phyloP scores from a whole-genome alignment of 1,139 yeast genomes.

The Kodamaea sp. region DNA sequence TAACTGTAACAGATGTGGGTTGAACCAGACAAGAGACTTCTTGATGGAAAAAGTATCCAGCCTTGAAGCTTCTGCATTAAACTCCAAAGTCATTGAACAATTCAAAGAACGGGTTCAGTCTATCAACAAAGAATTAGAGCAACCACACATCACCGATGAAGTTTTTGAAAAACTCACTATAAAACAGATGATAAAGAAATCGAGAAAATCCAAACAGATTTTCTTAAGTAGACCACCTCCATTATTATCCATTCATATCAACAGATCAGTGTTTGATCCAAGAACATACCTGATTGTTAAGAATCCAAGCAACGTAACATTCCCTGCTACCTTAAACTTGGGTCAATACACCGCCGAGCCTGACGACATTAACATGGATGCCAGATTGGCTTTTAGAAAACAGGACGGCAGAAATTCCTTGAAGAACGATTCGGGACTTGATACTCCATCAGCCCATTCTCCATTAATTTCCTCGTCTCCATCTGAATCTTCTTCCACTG shows the following conservation, averaged over 20 bases:
- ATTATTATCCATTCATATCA: constrained; percentile 78
- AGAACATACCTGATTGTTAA: constrained; percentile 80
- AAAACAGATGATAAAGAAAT: constrained; percentile 71
- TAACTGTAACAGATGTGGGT: constrained; percentile 88
- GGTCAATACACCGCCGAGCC: constrained; percentile 71
- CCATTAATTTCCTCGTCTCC: constrained; percentile 3
- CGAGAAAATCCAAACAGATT: constrained; percentile 81
- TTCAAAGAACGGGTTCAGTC: constrained; percentile 54
- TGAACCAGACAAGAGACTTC: constrained; percentile 59
- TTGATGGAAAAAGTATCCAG: constrained; percentile 39
- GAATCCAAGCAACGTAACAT: constrained; percentile 78
- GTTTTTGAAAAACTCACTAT: constrained; percentile 73
- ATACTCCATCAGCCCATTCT: constrained; percentile 4
- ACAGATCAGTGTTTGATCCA: constrained; percentile 90
- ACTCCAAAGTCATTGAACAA: constrained; percentile 44
- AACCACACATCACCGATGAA: constrained; percentile 77
- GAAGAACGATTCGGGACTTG: neutral
- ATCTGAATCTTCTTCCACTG: constrained; percentile 3
- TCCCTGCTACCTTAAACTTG: constrained; percentile 68
- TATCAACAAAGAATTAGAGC: constrained; percentile 57
- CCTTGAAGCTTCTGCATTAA: constrained; percentile 24
- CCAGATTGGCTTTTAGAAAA: constrained; percentile 70
- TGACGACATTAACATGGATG: constrained; percentile 74
- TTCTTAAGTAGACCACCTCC: constrained; percentile 83
- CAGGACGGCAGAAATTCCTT: constrained; percentile 38